phyloP scores from a whole-genome alignment of 169 alveolate species.

The Eimeria tenella region DNA sequence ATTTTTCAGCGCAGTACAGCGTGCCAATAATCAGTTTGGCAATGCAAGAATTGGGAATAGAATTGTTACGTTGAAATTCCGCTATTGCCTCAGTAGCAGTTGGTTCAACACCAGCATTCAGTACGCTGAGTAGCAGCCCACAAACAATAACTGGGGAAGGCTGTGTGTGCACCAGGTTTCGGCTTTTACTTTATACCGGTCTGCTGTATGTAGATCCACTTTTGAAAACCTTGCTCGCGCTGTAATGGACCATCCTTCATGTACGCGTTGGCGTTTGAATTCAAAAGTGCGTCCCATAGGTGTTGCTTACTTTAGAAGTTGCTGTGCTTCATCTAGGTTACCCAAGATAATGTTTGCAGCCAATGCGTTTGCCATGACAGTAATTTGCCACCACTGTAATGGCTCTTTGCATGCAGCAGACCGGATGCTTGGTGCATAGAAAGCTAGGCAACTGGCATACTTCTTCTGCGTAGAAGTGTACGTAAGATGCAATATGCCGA shows the following conservation, averaged over 20 bases:
- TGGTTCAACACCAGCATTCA: no score
- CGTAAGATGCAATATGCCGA: not conserved
- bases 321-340: constrained; percentile 39
- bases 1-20: constrained; percentile 69
- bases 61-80: not conserved
- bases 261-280: not conserved
- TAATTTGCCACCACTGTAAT: constrained; percentile 53
- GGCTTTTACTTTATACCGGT: no score
- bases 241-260: no score
- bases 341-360: constrained; percentile 60
- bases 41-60: constrained; percentile 3
- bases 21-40: constrained; percentile 77
- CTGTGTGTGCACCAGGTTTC: no score
- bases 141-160: no score
- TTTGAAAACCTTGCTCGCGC: no score
- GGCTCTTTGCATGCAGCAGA: not conserved
- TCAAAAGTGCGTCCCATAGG: not conserved
- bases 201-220: no score
- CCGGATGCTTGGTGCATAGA: not conserved
- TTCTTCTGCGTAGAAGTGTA: not conserved
- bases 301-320: constrained; percentile 46
- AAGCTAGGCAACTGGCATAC: constrained; percentile 40
- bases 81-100: no score
- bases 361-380: constrained; percentile 48
- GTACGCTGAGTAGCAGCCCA: no score